Conservation (phyloP, 2,329 filamentous ascomycete species). For the Fusarium sp. region DNA sequence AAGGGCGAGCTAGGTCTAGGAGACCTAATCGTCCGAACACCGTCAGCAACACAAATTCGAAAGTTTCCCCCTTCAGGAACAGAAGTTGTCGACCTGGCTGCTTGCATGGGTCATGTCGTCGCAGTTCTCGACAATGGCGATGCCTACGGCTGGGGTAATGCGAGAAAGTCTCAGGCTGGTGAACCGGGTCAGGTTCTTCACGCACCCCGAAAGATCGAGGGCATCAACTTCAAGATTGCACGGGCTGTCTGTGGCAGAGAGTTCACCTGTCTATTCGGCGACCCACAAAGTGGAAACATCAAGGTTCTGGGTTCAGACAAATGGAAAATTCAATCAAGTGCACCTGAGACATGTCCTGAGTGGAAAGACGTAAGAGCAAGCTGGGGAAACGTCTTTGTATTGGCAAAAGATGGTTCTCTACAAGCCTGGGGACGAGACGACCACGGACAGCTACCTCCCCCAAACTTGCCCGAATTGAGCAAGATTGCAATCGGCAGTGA, state of each 20-base stretch:
- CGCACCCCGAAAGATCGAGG: constrained; percentile 70
- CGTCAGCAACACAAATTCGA: constrained; percentile 61
- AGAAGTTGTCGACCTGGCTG: constrained; percentile 72
- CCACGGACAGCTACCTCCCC: constrained; percentile 81
- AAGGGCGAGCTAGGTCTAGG: constrained; percentile 81
- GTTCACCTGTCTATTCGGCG: constrained; percentile 79
- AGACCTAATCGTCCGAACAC: constrained; percentile 59
- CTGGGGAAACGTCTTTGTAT: constrained; percentile 84
- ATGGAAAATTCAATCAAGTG: constrained; percentile 70
- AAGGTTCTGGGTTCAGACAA: constrained; percentile 80
- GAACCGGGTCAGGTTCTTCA: constrained; percentile 63
- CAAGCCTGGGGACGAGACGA: constrained; percentile 86
- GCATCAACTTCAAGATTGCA: constrained; percentile 69
- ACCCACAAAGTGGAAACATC: constrained; percentile 67
- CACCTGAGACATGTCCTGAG: constrained; percentile 62
- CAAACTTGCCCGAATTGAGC: constrained; percentile 66
- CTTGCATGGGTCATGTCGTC: constrained; percentile 82
- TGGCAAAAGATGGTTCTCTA: constrained; percentile 70
- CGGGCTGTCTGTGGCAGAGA: constrained; percentile 84
- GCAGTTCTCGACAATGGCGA: constrained; percentile 79
- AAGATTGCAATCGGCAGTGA: constrained; percentile 88
- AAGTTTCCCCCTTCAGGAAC: constrained; percentile 72
- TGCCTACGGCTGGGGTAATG: constrained; percentile 89
- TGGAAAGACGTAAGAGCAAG: constrained; percentile 80
- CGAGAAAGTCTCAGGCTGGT: constrained; percentile 86